Conservation (phyloP, 148 eudicot species). For the Fallopia convolvulus region DNA sequence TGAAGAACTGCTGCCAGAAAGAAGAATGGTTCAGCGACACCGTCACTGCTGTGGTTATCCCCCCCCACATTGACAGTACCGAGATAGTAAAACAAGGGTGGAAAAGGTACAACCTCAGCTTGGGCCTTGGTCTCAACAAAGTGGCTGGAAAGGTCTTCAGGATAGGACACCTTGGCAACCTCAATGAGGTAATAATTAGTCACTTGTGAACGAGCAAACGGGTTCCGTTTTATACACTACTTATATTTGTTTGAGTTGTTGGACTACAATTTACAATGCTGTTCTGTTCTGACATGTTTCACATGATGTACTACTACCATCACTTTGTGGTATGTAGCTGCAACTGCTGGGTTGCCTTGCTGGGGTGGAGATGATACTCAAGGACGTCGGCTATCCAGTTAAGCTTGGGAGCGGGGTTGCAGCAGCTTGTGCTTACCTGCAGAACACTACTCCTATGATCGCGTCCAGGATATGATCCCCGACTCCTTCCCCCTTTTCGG, state of each 20-base stretch:
- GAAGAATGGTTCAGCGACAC: conserved; percentile 98
- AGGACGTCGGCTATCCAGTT: conserved; percentile 94
- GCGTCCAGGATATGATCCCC: conserved; percentile 79
- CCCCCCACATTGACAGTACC: conserved; percentile 71
- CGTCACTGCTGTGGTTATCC: conserved; percentile 85
- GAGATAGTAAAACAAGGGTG: conserved; percentile 76
- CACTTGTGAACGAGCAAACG: background rate
- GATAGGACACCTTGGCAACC: conserved; percentile 95
- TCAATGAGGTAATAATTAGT: conserved; percentile 65
- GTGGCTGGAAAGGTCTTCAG: conserved; percentile 98
- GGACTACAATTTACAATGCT: too few species aligned
- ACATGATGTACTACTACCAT: too few species aligned
- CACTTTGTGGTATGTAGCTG: conserved; percentile 35
- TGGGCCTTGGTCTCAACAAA: conserved; percentile 94
- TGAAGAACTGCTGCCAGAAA: conserved; percentile 91
- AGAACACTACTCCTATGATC: conserved; percentile 74
- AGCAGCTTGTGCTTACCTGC: conserved; percentile 75
- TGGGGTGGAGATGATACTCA: conserved; percentile 98
- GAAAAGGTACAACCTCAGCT: conserved; percentile 87
- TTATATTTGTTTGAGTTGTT: too few species aligned
- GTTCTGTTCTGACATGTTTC: too few species aligned
- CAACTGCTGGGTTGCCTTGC: conserved; percentile 95
- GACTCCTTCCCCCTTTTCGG: background rate
- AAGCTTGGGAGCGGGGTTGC: conserved; percentile 91
- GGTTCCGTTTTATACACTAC: too few species aligned